These are phyloP conservation scores for Leccinum longicurvipes DNA, from an alignment of 768 basidiomycete genomes.

Conservation along the genomic window DNA sequence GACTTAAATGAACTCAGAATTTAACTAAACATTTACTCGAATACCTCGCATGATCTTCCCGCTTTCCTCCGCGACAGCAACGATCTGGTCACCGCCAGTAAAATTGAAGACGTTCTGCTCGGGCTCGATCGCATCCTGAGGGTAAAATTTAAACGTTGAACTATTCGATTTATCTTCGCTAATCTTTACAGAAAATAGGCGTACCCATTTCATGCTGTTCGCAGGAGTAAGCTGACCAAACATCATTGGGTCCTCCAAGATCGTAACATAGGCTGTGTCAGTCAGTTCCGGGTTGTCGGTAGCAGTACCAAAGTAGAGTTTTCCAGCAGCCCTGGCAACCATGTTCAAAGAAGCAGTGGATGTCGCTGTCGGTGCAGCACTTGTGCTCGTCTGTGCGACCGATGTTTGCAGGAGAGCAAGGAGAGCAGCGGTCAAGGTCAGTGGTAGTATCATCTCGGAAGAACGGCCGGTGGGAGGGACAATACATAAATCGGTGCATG, in stretches of 20 bases:
- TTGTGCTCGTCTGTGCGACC: neutral
- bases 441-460: neutral
- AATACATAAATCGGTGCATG: neutral
- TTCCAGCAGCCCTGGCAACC: constrained; percentile 38
- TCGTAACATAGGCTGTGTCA: constrained; percentile 24
- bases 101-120: constrained; percentile 25
- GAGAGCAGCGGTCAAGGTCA: constrained; percentile 5
- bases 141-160: neutral
- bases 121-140: constrained; percentile 22
- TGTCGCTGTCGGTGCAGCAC: neutral
- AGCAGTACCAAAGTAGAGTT: constrained; percentile 47
- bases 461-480: neutral
- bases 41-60: constrained; percentile 21
- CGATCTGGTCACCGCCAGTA: constrained; percentile 19
- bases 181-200: neutral
- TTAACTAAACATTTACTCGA: neutral
- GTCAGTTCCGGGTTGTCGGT: constrained; percentile 46
- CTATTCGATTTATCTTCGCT: neutral
- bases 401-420: constrained; percentile 3
- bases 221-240: constrained; percentile 21
- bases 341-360: constrained; percentile 27
- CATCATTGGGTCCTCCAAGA: constrained; percentile 7
- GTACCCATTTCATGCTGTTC: constrained; percentile 22
- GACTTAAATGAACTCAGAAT: neutral
- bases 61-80: constrained; percentile 17